These are phyloP conservation scores for Rutstroemia sydowiana DNA, from an alignment of 2,329 filamentous ascomycete genomes.

Conservation along the genomic window DNA sequence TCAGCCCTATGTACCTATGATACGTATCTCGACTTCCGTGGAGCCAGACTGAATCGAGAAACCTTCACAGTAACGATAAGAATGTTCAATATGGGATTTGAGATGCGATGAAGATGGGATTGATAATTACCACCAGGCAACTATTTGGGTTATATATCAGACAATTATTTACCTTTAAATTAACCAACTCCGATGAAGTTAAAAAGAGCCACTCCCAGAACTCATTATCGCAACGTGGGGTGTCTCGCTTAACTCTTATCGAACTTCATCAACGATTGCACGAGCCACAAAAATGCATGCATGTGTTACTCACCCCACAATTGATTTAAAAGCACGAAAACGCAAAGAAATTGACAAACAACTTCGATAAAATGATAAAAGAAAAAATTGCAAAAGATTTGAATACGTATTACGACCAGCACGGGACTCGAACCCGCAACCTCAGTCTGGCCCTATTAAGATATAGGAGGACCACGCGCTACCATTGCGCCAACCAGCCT, in stretches of 20 bases:
- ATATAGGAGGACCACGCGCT: slow-evolving; percentile 38
- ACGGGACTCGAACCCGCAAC: slow-evolving; percentile 31
- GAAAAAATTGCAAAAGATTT: background rate
- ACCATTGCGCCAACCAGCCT: slow-evolving; percentile 35
- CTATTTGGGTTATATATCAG: background rate
- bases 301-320: background rate
- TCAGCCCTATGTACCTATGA: too few species aligned
- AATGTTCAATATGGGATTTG: too few species aligned
- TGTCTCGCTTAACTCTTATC: background rate
- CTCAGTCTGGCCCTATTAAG: slow-evolving; percentile 20
- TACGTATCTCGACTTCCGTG: too few species aligned
- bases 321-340: background rate
- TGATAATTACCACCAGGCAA: background rate
- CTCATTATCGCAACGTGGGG: background rate
- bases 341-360: background rate
- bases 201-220: background rate
- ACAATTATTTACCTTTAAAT: background rate
- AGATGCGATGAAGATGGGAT: too few species aligned
- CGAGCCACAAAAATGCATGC: background rate
- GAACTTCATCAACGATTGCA: background rate
- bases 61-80: too few species aligned
- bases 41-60: too few species aligned
- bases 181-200: background rate
- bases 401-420: slow-evolving; percentile 17
- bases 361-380: background rate